Evolutionary conservation across 441 rosid species (phyloP), one percentile per base, ranked within the genome.

Genomic region (Aleurites moluccanus): DNA sequence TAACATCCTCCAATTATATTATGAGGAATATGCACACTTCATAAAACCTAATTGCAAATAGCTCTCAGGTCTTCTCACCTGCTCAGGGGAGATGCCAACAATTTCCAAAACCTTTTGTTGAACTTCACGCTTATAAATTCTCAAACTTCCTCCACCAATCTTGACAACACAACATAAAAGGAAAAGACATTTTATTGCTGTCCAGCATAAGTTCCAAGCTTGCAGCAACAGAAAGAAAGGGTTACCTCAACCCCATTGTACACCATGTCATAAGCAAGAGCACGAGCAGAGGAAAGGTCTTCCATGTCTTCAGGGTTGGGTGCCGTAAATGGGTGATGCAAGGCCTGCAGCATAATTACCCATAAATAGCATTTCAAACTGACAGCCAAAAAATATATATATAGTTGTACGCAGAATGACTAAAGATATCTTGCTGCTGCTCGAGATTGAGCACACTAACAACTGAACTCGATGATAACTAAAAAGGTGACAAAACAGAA

Each of bases 111-210:
- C 95, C 86, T 89, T 93, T 83, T 93, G 88, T 80, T 95, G 99
- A 71, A 93, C 76, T 67, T 90, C 94, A 6, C 97, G 92, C 78
- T 89, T 90, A 75, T 91, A 90, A 71, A 91, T 95, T 87, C 98
- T 93, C 85, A 95, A 85, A 83, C 99, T 95, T 80, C 99, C 99
- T 45, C 98, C 99, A 35, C 99, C 99, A 86, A 95, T 95, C 99
- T 50, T 93, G 80, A 73, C 69, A 80, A 74, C 4, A 77, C 50
- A 74, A 68, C 45, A 70, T 60, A 13, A 62, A 53, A 53, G 35
- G 57, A 38, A 78, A 28, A 44, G 28, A 15, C 49, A 45, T 50
- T 61, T 1, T 23, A 20, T 53, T 38, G 21, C 47, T 28, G n/a
- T 45, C 27, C 16, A 52, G 27, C 13, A 50, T 1, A 61, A 45